These are phyloP conservation scores for Ilex aquifolium DNA, from an alignment of 257 asterid species.

Conservation along the genomic window DNA sequence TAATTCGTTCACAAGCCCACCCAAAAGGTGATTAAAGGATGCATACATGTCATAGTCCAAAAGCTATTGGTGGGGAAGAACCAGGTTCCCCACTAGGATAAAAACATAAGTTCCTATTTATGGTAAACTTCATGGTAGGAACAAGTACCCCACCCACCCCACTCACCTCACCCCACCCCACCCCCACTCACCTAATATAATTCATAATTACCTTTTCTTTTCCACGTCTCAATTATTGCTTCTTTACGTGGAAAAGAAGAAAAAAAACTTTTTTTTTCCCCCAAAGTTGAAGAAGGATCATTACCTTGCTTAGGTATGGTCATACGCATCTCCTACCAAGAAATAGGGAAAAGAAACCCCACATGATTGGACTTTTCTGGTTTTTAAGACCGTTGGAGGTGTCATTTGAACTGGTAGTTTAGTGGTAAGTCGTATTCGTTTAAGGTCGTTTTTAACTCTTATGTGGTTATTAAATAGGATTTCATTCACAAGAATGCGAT, in stretches of 20 bases:
- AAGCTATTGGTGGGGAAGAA: conserved; percentile 2
- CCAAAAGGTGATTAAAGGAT: no score
- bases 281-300: conserved; percentile 16
- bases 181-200: conserved; percentile 8
- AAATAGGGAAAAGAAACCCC: conserved; percentile 5
- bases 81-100: conserved; percentile 20
- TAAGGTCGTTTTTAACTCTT: no score
- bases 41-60: no score
- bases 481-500: no score
- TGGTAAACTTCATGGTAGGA: conserved; percentile 34
- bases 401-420: no score
- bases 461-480: no score
- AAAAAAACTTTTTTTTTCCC: neutral
- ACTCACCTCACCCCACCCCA: neutral
- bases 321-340: conserved; percentile 1
- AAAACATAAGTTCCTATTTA: conserved; percentile 18
- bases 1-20: no score
- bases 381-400: no score
- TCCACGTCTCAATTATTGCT: conserved; percentile 41
- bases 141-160: conserved; percentile 16
- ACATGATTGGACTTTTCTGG: neutral
- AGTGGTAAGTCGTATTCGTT: no score
- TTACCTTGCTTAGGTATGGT: conserved; percentile 1
- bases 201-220: conserved; percentile 13
- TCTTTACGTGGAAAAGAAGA: conserved; percentile 19